Evolutionary conservation across 2,329 filamentous ascomycete genomes (phyloP).

Genomic region (Ustilaginoidea virens): DNA sequence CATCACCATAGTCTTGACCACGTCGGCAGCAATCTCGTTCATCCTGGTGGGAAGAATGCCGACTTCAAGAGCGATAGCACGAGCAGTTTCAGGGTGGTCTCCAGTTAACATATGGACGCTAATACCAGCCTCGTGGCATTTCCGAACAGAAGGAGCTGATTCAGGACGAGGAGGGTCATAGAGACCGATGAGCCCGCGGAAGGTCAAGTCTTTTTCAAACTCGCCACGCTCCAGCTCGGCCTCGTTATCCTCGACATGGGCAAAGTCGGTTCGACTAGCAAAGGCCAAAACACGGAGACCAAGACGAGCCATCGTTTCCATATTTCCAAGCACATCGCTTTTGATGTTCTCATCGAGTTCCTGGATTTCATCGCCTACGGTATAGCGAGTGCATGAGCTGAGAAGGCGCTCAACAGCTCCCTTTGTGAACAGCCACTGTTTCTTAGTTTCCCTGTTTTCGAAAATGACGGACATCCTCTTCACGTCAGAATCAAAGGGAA

Average conservation of each 20-base stretch:
- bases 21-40: slow-evolving; percentile 12
- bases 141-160: slow-evolving; percentile 38
- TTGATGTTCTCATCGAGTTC: too few relatives aligned
- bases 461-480: slow-evolving; percentile 40
- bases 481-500: slow-evolving; percentile 34
- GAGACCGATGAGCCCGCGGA: slow-evolving; percentile 53
- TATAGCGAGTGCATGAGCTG: slow-evolving; percentile 24
- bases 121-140: slow-evolving; percentile 32
- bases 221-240: not conserved
- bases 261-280: too few relatives aligned
- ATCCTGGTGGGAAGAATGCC: slow-evolving; percentile 32
- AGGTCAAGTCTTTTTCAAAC: slow-evolving; percentile 43
- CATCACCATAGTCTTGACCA: too few relatives aligned
- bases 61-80: slow-evolving; percentile 34
- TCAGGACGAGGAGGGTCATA: slow-evolving; percentile 46
- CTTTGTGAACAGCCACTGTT: slow-evolving; percentile 36
- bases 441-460: too few relatives aligned
- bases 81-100: slow-evolving; percentile 36
- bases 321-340: not conserved
- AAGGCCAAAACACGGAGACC: too few relatives aligned
- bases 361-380: slow-evolving; percentile 15
- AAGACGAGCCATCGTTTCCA: slow-evolving; percentile 23
- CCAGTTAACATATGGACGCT: slow-evolving; percentile 45
- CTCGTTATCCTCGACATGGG: too few relatives aligned
- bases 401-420: slow-evolving; percentile 41